Evolutionary conservation across 306 rosid genomes (phyloP), one percentile per base, ranked within the genome.

Genomic region (Calophaca sinica): DNA sequence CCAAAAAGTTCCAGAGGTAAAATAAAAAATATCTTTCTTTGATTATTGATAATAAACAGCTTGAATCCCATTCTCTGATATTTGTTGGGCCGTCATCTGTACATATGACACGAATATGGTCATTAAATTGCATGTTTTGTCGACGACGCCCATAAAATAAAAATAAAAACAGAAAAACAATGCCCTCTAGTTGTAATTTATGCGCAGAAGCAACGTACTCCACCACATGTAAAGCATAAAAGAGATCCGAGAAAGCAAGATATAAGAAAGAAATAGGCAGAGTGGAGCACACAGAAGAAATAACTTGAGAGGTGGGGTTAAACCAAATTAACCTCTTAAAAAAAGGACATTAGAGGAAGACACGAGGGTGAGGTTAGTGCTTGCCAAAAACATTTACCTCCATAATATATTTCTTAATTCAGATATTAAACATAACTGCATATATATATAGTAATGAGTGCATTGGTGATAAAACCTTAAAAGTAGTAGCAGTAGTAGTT

Each of bases 221-320:
- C 58, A 80, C 84, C 81, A 88, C 15, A 83, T 84, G 84, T 62
- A 66, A 62, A 67, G 82, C 86, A 72, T 32, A 58, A 48, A 64
- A 73, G 70, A 76, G 68, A 75, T 33, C 26, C 69, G 3, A 71
- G 10, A 72, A 70, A 64, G 49, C 44, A 68, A 68, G 28, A 62
- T 73, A 53, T 4, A 7, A 41, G 9, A 39, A 4, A 64, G 67
- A 48, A 53, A 39, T 59, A 39, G 59, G 12, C 32, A 55, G 9
- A 61, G 65, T 54, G 77, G 78, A 69, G 14, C 77, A 62, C 50
- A 51, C 28, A 65, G 64, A 53, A 81, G 69, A 61, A 79, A 55
- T 42, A 81, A 33, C 72, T 60, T 78, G 33, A n/a, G 39, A 44
- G 51, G 77, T 69, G 70, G 74, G 83, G 63, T 59, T 58, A 39